phyloP scores from a whole-genome alignment of 352 stramenopile genomes.

The Phytophthora ohioensis region DNA sequence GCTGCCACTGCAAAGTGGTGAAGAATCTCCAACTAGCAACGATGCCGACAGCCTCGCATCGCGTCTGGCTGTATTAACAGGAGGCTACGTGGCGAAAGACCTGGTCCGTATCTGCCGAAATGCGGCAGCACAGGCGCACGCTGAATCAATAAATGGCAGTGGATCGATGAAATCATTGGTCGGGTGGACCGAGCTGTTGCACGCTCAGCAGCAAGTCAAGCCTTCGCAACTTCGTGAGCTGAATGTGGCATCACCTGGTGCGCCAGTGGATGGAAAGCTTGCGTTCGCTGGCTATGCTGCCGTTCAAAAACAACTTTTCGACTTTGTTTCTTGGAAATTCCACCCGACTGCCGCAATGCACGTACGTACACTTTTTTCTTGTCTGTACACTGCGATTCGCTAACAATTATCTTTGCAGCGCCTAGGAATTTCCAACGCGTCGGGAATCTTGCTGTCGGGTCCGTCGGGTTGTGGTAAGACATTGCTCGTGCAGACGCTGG shows the following conservation, averaged over 20 bases:
- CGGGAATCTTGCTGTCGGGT: constrained; percentile 80
- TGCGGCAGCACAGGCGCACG: constrained; percentile 52
- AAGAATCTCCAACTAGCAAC: constrained; percentile 1
- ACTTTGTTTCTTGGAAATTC: constrained; percentile 79
- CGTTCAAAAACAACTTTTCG: constrained; percentile 65
- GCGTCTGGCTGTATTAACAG: constrained; percentile 65
- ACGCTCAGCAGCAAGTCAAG: constrained; percentile 65
- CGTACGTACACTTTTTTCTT: constrained; percentile 40
- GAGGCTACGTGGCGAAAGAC: constrained; percentile 83
- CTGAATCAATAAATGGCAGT: constrained; percentile 1
- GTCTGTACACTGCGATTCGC: constrained; percentile 5
- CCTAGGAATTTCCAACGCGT: constrained; percentile 69
- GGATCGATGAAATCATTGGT: constrained; percentile 11
- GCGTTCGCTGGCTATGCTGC: constrained; percentile 74
- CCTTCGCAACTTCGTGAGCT: constrained; percentile 79
- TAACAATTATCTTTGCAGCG: constrained; percentile 44
- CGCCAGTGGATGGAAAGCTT: constrained; percentile 17
- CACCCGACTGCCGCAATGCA: constrained; percentile 66
- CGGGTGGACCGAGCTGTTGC: constrained; percentile 56
- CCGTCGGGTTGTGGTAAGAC: constrained; percentile 87
- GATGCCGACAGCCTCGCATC: constrained; percentile 32
- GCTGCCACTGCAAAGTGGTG: constrained; percentile 32
- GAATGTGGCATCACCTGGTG: constrained; percentile 72
- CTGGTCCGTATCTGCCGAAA: constrained; percentile 76
- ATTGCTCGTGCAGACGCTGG: constrained; percentile 73